Evolutionary conservation across 768 basidiomycete species (phyloP).

Genomic region (Podaxis rugospora): DNA sequence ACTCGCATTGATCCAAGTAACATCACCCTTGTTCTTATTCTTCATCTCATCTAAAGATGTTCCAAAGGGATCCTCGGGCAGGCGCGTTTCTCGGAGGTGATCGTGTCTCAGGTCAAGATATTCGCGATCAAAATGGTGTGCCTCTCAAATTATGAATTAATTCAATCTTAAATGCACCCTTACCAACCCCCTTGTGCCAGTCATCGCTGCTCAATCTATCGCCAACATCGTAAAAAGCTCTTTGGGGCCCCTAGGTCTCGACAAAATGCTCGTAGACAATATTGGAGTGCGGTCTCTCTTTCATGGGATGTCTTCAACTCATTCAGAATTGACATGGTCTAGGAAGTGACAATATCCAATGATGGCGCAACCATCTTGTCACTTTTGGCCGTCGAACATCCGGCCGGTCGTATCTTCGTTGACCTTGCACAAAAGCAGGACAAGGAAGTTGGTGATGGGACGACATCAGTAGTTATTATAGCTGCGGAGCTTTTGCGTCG

Average conservation of each 20-base stretch:
- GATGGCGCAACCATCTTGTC: slow-evolving; percentile 99
- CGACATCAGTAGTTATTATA: slow-evolving; percentile 96
- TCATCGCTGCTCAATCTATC: slow-evolving; percentile 92
- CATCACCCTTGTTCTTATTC: slow-evolving; percentile 2
- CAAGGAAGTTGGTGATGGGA: slow-evolving; percentile 98
- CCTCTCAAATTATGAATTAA: slow-evolving; percentile 9
- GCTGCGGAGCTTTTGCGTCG: slow-evolving; percentile 95
- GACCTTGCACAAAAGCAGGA: slow-evolving; percentile 99
- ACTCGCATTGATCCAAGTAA: slow-evolving; percentile 9
- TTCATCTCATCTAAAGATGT: slow-evolving; percentile 41
- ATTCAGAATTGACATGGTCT: slow-evolving; percentile 10
- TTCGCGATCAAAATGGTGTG: slow-evolving; percentile 94
- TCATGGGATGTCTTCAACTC: background rate
- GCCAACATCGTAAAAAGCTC: slow-evolving; percentile 98
- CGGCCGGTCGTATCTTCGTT: slow-evolving; percentile 95
- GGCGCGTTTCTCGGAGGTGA: slow-evolving; percentile 94
- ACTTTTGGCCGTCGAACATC: slow-evolving; percentile 90
- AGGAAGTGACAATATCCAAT: slow-evolving; percentile 99
- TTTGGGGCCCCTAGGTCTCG: slow-evolving; percentile 89
- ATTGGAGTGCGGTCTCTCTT: slow-evolving; percentile 67
- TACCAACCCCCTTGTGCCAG: slow-evolving; percentile 33
- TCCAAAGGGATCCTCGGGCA: slow-evolving; percentile 87
- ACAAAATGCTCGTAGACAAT: slow-evolving; percentile 98
- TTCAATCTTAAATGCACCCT: slow-evolving; percentile 9
- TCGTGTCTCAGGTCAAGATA: slow-evolving; percentile 90